Base-by-base conservation (phyloP, 2,329 filamentous ascomycete genomes). In the Aspergillus aculeatinus region DNA sequence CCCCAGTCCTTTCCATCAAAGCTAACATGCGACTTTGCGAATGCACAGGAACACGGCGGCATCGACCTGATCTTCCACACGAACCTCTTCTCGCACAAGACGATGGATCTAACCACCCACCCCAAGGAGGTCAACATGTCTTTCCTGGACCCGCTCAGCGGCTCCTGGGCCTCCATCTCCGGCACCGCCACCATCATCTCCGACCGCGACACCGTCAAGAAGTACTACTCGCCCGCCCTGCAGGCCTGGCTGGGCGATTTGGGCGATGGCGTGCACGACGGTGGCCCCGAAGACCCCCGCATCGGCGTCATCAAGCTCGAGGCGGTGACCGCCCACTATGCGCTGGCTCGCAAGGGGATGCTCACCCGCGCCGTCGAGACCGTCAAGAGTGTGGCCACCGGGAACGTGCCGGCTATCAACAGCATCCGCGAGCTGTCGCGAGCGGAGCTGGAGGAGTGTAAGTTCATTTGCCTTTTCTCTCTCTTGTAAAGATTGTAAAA, bases 201-300 rank as follows among this genome's bases (percentile, higher is more conserved):
- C 14, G 89, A 94, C 71, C 86, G 87, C 23, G 80, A 79, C 2
- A 76, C 85, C 23, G 84, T 96, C 59, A 82, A 85, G 73, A 89
- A 93, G 77, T 86, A 92, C 77, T 96, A 96, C 77, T 88, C 82
- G 23, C 83, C 87, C 0, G 73, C 81, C 0, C 80, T 96, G 62
- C 93, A 92, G 80, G 89, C 90, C 0, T 96, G 92, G 92, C 71
- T 96, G 16, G 92, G 92, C 5, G 92, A 96, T 65, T 82, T 96
- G 19, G 89, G 88, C 23, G 92, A 96, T 65, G 92, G 91, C 51
- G 86, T 83, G 60, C 92, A 96, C 72, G 90, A 96, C 66, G 92
- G 92, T 27, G 88, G 89, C 1, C 87, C 88, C 62, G 85, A 91
- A 1, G 92, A 96, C 70, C 92, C 92, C 12, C 83, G 92, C 23